These are phyloP conservation scores for Exophiala sideris DNA, from an alignment of 2,329 filamentous ascomycete genomes.

Conservation along the genomic window DNA sequence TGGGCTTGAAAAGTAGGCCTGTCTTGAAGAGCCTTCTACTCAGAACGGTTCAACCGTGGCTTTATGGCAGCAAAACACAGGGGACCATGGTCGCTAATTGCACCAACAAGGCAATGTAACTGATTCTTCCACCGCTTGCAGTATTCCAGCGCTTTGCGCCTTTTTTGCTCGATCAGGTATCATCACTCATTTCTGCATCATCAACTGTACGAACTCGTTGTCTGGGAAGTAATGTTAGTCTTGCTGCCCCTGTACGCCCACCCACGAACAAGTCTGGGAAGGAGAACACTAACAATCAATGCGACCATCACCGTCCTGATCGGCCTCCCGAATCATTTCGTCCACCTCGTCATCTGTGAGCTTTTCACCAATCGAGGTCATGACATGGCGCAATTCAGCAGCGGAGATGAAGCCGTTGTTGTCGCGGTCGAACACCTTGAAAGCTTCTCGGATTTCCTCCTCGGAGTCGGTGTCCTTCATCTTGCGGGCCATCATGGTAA, in stretches of 20 bases:
- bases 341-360: constrained; percentile 87
- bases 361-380: constrained; percentile 90
- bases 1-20: not conserved
- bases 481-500: constrained; percentile 92
- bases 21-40: constrained; percentile 4
- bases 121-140: constrained; percentile 6
- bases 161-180: constrained; percentile 5
- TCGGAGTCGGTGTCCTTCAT: constrained; percentile 93
- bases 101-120: not conserved
- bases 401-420: constrained; percentile 92
- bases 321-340: constrained; percentile 89
- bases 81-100: not conserved
- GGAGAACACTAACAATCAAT: constrained; percentile 70
- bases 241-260: not conserved
- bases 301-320: constrained; percentile 83
- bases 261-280: not conserved
- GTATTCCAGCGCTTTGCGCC: constrained; percentile 1
- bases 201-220: constrained; percentile 90
- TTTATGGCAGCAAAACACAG: constrained; percentile 8
- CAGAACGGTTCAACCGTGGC: not conserved
- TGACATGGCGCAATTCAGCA: constrained; percentile 82
- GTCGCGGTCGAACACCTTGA: constrained; percentile 87
- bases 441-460: constrained; percentile 84
- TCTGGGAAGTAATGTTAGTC: constrained; percentile 50
- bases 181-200: constrained; percentile 81